Base-by-base conservation (phyloP, 306 rosid species). In the Begonia loranthoides region DNA sequence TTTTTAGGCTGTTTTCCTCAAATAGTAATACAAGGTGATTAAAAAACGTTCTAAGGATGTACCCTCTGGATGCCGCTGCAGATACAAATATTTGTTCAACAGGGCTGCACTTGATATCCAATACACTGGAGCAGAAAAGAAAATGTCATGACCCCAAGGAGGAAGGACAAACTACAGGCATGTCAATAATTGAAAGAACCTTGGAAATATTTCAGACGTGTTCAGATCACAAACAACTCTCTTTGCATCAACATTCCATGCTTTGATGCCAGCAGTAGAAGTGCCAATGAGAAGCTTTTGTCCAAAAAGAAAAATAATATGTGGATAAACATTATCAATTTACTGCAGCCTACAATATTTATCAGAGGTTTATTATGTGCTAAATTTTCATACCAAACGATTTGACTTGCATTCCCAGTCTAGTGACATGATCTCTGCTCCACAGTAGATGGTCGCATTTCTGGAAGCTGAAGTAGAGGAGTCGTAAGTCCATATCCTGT, bases 381-480 rank as follows among this genome's bases (percentile, higher is more conserved):
- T 45, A 57, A 67, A 63, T 61, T 57, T 24, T 68, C 93, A 59
- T 89, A 89, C 97, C 82, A 89, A 63, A 67, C 95, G 89, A 49
- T 85, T 94, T 28, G 97, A 89, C 80, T 89, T 89, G 70, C 94
- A 85, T 60, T 89, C 97, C 97, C 95, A 89, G 61, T 89, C 97
- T 60, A 89, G 89, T 5, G 95, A 85, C 79, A 82, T 56, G 16
- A 85, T 78, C 71, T 89, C 93, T 28, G 97, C 72, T 60, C 95
- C 97, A 63, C 97, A 85, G 66, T 85, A 89, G 49, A 89, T 89
- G 56, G 97, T 89, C 59, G 97, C 97, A 70, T 89, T 89, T 78
- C 97, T 85, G 38, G 95, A 84, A 41, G 77, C 83, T 10, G 97
- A 76, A 58, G 94, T 79, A 66, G 95, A 79, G 33, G 92, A 67